Evolutionary conservation across 805 yeast species (phyloP), one percentile per base, ranked within the genome.

Genomic region (Wickerhamomyces silvicola): DNA sequence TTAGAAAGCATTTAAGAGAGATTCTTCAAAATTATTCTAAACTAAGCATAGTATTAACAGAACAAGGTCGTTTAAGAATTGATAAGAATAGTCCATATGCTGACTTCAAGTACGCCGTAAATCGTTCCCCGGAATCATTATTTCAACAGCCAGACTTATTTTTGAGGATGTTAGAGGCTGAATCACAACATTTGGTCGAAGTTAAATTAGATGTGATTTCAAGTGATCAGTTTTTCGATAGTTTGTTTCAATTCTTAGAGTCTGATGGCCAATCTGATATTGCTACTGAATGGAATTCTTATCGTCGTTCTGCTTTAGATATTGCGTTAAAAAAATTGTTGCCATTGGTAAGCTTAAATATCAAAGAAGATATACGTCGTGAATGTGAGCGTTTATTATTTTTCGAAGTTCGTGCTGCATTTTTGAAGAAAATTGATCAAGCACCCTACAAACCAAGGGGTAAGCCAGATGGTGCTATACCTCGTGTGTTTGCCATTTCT

Each of bases 81-180:
- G 92, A 81, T 44, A 78, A 72, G 32, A 79, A 78, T 43, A 79
- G 88, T 33, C 81, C 87, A 2, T 88, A 78, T 48, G 86, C 83
- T 37, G 95, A 86, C 50, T 79, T 92, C 61, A 92, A 92, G 53
- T 92, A 92, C 58, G 94, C 96, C 15, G 70, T 76, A 35, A 83
- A 86, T 57, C 72, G 92, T 52, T 68, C 83, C 2, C 78, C 88
- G 11, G 70, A 71, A n/a, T 86, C 86, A 36, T 74, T 92, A 49
- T 69, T 74, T 6, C 64, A 64, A 23, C 68, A 75, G 35, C 97
- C 98, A 2, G 95, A 86, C 46, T 62, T 81, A 24, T 85, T 82
- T 45, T 64, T 92, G 48, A 73, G 94, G 49, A 92, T 92, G 95
- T 60, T 88, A 30, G 88, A 82, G 50, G 98, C 97, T 3, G 98